Evolutionary conservation across 75 land plant genomes (phyloP).

Genomic region (Pseudotsuga menziesii): DNA sequence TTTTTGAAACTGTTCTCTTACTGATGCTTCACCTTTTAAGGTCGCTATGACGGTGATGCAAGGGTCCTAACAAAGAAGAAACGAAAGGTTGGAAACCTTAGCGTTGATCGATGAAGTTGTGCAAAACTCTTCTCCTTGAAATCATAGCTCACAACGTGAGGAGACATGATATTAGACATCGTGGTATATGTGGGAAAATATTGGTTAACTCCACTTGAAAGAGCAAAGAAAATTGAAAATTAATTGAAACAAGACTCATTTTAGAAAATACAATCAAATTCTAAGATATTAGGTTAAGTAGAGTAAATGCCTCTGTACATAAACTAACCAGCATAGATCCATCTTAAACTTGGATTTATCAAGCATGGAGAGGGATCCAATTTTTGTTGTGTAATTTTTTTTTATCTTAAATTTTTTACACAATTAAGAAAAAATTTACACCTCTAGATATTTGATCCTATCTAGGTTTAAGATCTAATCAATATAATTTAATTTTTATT

Average conservation of each 20-base stretch:
- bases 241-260: neutral
- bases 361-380: too few species aligned
- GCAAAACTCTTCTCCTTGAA: constrained; percentile 88
- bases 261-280: constrained; percentile 1
- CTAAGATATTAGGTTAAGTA: neutral
- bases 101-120: constrained; percentile 71
- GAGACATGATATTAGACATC: neutral
- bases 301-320: neutral
- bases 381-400: too few species aligned
- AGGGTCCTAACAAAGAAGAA: constrained; percentile 82
- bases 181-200: neutral
- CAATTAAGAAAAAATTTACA: too few species aligned
- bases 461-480: too few species aligned
- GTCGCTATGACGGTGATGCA: constrained; percentile 60
- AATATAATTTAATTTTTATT: too few species aligned
- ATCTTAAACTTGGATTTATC: too few species aligned
- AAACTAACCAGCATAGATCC: neutral
- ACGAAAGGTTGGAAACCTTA: constrained; percentile 70
- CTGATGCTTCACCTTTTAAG: constrained; percentile 69
- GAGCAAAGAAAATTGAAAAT: neutral
- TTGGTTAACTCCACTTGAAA: neutral
- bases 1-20: constrained; percentile 64
- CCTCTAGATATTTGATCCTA: too few species aligned
- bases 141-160: constrained; percentile 93
- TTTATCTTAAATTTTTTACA: too few species aligned